Evolutionary conservation across 176 grass and related monocot species (phyloP).

Genomic region (Oryza brachyantha): DNA sequence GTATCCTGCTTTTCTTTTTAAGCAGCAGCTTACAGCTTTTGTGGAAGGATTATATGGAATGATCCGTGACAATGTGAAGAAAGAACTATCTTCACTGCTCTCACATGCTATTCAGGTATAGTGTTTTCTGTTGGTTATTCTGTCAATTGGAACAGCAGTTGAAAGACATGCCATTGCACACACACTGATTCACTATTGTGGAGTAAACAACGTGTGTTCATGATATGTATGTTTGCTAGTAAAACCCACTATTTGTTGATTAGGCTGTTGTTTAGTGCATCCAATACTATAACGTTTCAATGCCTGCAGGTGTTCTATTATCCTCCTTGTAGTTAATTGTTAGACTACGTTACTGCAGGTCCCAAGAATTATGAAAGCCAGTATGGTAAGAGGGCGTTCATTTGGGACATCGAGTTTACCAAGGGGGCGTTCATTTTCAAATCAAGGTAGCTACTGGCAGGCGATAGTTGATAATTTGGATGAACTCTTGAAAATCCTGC

Average conservation of each 20-base stretch:
- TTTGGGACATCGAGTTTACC: slow-evolving; percentile 63
- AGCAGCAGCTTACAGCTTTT: slow-evolving; percentile 90
- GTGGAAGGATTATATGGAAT: slow-evolving; percentile 86
- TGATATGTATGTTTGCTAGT: slow-evolving; percentile 5
- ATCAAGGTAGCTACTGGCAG: slow-evolving; percentile 75
- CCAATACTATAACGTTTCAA: background rate
- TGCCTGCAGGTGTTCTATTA: background rate
- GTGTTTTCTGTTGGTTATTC: background rate
- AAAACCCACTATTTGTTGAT: slow-evolving; percentile 3
- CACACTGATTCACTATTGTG: background rate
- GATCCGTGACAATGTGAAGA: slow-evolving; percentile 83
- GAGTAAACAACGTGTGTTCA: slow-evolving; percentile 2
- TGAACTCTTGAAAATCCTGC: slow-evolving; percentile 63
- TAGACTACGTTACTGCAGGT: slow-evolving; percentile 53
- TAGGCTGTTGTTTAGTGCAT: slow-evolving; percentile 20
- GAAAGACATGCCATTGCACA: background rate
- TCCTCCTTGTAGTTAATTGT: slow-evolving; percentile 5
- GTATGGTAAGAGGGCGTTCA: slow-evolving; percentile 74
- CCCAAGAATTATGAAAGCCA: slow-evolving; percentile 75
- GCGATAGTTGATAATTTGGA: slow-evolving; percentile 63
- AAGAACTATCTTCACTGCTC: slow-evolving; percentile 71
- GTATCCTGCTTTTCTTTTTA: slow-evolving; percentile 98
- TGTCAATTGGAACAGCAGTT: slow-evolving; percentile 13
- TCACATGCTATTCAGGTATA: slow-evolving; percentile 76
- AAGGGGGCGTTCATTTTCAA: slow-evolving; percentile 62